These are phyloP conservation scores for Zygosaccharomyces bailii DNA, from an alignment of 805 yeast species.

Conservation along the genomic window DNA sequence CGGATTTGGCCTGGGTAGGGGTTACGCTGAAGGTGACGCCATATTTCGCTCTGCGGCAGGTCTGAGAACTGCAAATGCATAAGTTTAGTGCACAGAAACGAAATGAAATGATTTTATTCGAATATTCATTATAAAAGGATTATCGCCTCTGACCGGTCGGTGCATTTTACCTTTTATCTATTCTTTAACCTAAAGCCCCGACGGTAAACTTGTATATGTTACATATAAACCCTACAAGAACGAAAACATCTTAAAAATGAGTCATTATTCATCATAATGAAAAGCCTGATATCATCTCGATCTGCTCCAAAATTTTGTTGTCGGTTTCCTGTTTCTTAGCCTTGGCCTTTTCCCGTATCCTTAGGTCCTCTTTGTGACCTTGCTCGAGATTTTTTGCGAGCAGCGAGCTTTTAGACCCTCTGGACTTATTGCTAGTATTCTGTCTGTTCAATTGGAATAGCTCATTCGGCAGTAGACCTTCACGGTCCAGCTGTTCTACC, in stretches of 20 bases:
- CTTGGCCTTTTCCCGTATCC: conserved; percentile 20
- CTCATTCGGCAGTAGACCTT: conserved; percentile 12
- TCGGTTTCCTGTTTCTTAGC: conserved; percentile 29
- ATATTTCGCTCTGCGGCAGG: conserved; percentile 85
- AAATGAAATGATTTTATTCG: conserved; percentile 1
- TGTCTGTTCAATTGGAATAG: conserved; percentile 3
- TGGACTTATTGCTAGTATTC: not conserved
- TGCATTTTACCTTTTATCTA: conserved; percentile 1
- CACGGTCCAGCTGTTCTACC: conserved; percentile 26
- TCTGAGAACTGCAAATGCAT: conserved; percentile 68
- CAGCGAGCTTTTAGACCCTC: conserved; percentile 13
- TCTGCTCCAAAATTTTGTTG: conserved; percentile 31
- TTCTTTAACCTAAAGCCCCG: conserved; percentile 9
- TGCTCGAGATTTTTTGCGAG: conserved; percentile 22
- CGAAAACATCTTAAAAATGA: not conserved
- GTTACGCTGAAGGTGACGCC: conserved; percentile 97
- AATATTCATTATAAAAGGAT: not conserved
- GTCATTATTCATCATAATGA: conserved; percentile 21
- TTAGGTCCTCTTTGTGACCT: conserved; percentile 31
- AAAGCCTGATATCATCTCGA: conserved; percentile 36
- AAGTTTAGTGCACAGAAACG: conserved; percentile 15
- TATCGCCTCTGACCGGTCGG: conserved; percentile 1
- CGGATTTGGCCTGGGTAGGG: conserved; percentile 97
- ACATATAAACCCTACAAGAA: conserved; percentile 7
- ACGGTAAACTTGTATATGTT: conserved; percentile 15